Percentiles rank a stretch among this genome's conserved stretches.
These are phyloP conservation scores for Cladosporium austrohemisphaericum DNA, from an alignment of 2,329 filamentous ascomycete genomes.

Conservation along the genomic window DNA sequence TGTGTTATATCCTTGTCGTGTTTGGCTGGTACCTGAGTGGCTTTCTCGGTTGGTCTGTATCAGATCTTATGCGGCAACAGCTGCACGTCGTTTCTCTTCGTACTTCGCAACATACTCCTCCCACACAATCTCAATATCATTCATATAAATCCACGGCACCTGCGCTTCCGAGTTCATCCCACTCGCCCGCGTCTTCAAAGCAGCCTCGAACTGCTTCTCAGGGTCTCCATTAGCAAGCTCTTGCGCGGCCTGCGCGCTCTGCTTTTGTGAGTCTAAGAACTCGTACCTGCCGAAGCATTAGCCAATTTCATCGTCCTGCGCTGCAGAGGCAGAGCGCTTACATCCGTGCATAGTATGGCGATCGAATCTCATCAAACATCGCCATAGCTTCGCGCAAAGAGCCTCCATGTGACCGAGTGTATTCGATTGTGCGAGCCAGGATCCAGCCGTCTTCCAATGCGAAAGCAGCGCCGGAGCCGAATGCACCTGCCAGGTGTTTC, in stretches of 20 bases:
- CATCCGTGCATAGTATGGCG: slow-evolving; percentile 42
- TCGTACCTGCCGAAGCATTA: not conserved
- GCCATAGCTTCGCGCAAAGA: slow-evolving; percentile 29
- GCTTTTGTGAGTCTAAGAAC: slow-evolving; percentile 13
- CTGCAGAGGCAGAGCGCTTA: slow-evolving; percentile 19
- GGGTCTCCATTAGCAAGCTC: slow-evolving; percentile 22
- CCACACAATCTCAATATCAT: slow-evolving; percentile 35
- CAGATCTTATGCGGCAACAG: not conserved
- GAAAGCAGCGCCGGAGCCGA: slow-evolving; percentile 46
- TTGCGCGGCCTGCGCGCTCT: slow-evolving; percentile 25
- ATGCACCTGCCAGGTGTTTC: slow-evolving; percentile 14
- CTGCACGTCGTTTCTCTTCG: not conserved
- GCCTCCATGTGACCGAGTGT: slow-evolving; percentile 10
- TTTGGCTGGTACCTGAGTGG: no score
- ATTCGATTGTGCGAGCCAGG: slow-evolving; percentile 35
- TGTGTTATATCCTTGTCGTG: no score
- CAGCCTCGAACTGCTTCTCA: slow-evolving; percentile 31
- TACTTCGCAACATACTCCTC: slow-evolving; percentile 8
- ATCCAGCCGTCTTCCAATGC: slow-evolving; percentile 48
- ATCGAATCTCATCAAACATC: slow-evolving; percentile 39
- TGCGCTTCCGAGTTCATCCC: slow-evolving; percentile 17
- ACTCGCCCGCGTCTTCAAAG: slow-evolving; percentile 23
- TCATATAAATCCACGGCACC: slow-evolving; percentile 42
- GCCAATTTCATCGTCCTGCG: not conserved
- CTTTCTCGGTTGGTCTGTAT: no score